Evolutionary conservation across 169 alveolate species (phyloP).

Genomic region (Condylostoma magnum): DNA sequence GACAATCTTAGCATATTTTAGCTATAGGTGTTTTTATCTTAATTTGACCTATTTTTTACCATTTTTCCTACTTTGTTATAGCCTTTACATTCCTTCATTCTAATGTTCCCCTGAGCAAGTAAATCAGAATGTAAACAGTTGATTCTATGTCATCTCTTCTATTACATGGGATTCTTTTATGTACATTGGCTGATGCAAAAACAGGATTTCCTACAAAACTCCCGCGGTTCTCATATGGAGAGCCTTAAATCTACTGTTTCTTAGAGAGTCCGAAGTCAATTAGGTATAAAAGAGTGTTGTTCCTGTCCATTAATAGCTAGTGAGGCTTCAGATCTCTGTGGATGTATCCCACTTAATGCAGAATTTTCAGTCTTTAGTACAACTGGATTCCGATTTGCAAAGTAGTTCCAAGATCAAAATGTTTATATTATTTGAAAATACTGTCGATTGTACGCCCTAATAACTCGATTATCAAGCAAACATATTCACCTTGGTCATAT

Average conservation of each 20-base stretch:
- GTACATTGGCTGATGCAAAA: slow-evolving; percentile 75
- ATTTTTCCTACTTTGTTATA: too few relatives aligned
- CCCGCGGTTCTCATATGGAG: slow-evolving; percentile 59
- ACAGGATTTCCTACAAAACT: slow-evolving; percentile 78
- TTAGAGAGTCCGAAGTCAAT: slow-evolving; percentile 74
- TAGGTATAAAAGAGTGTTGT: slow-evolving; percentile 50
- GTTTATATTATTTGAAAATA: slow-evolving; percentile 49
- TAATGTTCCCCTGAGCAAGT: slow-evolving; percentile 67
- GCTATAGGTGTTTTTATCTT: too few relatives aligned
- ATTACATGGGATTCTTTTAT: slow-evolving; percentile 64
- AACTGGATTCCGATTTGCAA: slow-evolving; percentile 62
- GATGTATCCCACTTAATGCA: slow-evolving; percentile 65
- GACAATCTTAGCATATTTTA: too few relatives aligned
- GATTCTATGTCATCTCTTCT: slow-evolving; percentile 82
- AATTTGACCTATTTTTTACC: too few relatives aligned
- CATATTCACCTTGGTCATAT: slow-evolving; percentile 37
- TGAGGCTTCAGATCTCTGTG: slow-evolving; percentile 84
- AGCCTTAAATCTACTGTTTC: too few relatives aligned
- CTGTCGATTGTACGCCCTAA: slow-evolving; percentile 70
- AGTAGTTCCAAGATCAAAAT: slow-evolving; percentile 55
- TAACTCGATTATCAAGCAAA: slow-evolving; percentile 64
- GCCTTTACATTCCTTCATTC: too few relatives aligned
- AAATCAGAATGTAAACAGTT: slow-evolving; percentile 68
- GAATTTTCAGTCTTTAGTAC: slow-evolving; percentile 62
- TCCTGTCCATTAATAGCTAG: slow-evolving; percentile 68